Conservation (phyloP, 768 basidiomycete species). For the Tubosaeta sp. region DNA sequence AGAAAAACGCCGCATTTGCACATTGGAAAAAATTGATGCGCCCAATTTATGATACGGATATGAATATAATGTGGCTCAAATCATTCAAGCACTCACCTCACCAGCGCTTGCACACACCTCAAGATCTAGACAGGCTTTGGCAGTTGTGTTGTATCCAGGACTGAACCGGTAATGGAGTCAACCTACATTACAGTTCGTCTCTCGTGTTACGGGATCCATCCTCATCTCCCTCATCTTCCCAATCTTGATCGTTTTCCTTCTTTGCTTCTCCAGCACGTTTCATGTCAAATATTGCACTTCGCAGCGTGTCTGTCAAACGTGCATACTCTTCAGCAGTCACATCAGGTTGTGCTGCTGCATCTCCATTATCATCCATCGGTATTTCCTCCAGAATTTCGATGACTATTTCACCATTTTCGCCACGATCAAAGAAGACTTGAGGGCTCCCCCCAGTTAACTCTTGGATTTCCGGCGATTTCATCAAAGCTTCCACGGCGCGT, state of each 20-base stretch:
- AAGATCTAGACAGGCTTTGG: constrained; percentile 7
- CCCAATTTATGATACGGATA: constrained; percentile 22
- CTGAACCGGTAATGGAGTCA: constrained; percentile 10
- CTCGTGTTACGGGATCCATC: constrained; percentile 28
- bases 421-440: constrained; percentile 40
- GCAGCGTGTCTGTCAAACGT: constrained; percentile 46
- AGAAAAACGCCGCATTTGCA: constrained; percentile 10
- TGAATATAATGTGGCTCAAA: constrained; percentile 11
- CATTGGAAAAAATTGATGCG: constrained; percentile 15
- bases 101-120: neutral
- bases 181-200: constrained; percentile 32
- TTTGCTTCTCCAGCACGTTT: constrained; percentile 31
- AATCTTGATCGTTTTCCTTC: constrained; percentile 15
- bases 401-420: constrained; percentile 38
- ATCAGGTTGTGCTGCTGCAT: constrained; percentile 21
- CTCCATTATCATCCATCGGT: constrained; percentile 31
- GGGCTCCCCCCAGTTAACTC: constrained; percentile 26
- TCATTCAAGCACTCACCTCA: constrained; percentile 3
- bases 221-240: constrained; percentile 30
- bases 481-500: constrained; percentile 26
- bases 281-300: constrained; percentile 51
- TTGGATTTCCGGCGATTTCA: constrained; percentile 30
- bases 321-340: constrained; percentile 38
- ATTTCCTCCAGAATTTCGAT: constrained; percentile 45
- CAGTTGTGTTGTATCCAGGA: constrained; percentile 15